A percentile compares a stretch with the other conserved stretches of the same genome.
These are phyloP conservation scores for Lactifluus subvellereus DNA, from an alignment of 768 basidiomycete species.

Conservation along the genomic window DNA sequence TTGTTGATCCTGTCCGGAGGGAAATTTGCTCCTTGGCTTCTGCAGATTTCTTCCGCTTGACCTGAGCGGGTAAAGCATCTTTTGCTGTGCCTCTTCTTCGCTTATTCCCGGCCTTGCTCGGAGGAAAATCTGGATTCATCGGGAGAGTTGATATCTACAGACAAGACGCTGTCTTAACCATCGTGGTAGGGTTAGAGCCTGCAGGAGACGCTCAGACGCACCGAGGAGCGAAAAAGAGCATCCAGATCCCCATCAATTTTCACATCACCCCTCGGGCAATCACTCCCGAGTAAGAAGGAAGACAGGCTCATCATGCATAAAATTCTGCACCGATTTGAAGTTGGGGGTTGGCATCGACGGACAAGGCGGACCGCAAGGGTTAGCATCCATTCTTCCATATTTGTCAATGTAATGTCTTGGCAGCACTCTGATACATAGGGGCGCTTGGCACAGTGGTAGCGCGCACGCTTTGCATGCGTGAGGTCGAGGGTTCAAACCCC, in stretches of 20 bases:
- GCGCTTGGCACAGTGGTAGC: conserved; percentile 27
- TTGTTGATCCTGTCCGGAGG: neutral
- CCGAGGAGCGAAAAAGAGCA: conserved; percentile 52
- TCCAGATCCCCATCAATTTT: conserved; percentile 56
- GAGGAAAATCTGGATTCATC: conserved; percentile 12
- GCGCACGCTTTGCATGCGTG: conserved; percentile 27
- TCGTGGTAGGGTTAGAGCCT: neutral
- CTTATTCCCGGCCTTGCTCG: conserved; percentile 6
- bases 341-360: neutral
- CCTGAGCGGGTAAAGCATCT: conserved; percentile 7
- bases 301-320: conserved; percentile 22
- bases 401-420: neutral
- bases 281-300: conserved; percentile 19
- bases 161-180: neutral
- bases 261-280: neutral
- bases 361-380: neutral
- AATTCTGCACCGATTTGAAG: neutral
- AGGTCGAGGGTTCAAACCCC: conserved; percentile 28
- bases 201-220: conserved; percentile 38
- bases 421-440: neutral
- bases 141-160: conserved; percentile 4
- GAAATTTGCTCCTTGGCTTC: conserved; percentile 23
- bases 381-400: neutral
- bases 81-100: neutral
- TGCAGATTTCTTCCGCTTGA: conserved; percentile 17